Evolutionary conservation across 257 asterid genomes (phyloP), one percentile per base, ranked within the genome.

Genomic region (Fraxinus cuspidata): DNA sequence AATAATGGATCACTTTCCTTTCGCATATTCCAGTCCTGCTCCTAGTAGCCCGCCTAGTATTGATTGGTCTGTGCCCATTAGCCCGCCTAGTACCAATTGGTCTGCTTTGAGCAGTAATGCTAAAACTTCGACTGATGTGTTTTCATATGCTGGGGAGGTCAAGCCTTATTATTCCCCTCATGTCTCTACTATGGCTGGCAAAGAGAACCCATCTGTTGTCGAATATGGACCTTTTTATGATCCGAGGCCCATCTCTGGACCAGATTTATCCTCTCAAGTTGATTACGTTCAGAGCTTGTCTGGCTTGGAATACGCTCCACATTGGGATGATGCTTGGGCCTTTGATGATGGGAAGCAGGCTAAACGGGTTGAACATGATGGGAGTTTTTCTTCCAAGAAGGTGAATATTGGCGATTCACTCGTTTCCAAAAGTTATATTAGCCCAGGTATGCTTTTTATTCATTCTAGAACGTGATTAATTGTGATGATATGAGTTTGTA

Each of bases 301-400:
- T 76, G 93, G 89, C 66, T 80, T 88, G 83, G 96, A 89, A 73
- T 91, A 85, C 77, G 67, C 81, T 40, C 84, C 87, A 42, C 90
- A 70, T 42, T 86, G 92, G 96, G 85, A 47, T 10, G 88, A 81
- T 75, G 71, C 72, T 77, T 80, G 85, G 88, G 91, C 88, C 16
- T 81, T 74, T 10, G 79, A 77, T 80, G 91, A 89, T 72, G 80
- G 85, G 38, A 85, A 85, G 85, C 84, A 75, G 38, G 85, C 88
- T 73, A 85, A 90, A 69, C 76, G 47, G 69, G 68, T 85, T 4
- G 92, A 82, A 63, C 73, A 71, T 53, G 86, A 76, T 79, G 88
- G 86, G 8, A 71, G 78, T 70, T 88, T 82, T 71, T 74, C 79
- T 4, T 74, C 75, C 32, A 84, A 85, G 79, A 84, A 82, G 74